phyloP scores from a whole-genome alignment of 148 eudicot genomes.

The Nepenthes mirabilis region DNA sequence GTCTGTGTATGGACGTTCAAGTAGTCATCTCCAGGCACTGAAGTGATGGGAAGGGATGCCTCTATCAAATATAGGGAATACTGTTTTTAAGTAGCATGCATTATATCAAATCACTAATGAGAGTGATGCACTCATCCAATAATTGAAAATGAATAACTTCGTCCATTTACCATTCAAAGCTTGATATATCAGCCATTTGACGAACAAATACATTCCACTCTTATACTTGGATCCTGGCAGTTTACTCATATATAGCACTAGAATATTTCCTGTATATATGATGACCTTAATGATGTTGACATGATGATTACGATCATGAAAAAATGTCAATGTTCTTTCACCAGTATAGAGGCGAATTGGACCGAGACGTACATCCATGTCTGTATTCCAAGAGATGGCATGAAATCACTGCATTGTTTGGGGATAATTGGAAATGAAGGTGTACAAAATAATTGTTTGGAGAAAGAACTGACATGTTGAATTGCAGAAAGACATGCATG shows the following conservation, averaged over 20 bases:
- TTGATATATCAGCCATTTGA: conserved; percentile 81
- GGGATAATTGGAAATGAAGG: no score
- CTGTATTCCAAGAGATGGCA: conserved; percentile 23
- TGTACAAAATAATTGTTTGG: no score
- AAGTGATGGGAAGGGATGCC: conserved; percentile 99
- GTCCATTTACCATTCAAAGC: conserved; percentile 65
- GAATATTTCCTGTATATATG: conserved; percentile 70
- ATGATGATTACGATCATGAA: neutral
- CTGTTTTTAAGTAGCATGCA: neutral
- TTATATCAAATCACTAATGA: neutral
- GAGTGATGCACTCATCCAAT: neutral
- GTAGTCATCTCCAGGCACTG: conserved; percentile 88
- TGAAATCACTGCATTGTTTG: no score
- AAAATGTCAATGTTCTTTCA: conserved; percentile 59
- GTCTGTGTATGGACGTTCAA: conserved; percentile 79
- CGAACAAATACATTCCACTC: conserved; percentile 95
- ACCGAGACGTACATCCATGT: conserved; percentile 80
- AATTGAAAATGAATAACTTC: neutral
- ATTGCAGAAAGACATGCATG: neutral
- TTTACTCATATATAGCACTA: conserved; percentile 85
- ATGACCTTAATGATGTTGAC: conserved; percentile 39
- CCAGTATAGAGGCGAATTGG: conserved; percentile 44
- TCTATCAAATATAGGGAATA: conserved; percentile 10
- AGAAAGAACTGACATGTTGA: no score
- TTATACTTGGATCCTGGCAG: conserved; percentile 78